Evolutionary conservation across 345 rosid genomes (phyloP), one percentile per base, ranked within the genome.

Genomic region (Turnera subulata): DNA sequence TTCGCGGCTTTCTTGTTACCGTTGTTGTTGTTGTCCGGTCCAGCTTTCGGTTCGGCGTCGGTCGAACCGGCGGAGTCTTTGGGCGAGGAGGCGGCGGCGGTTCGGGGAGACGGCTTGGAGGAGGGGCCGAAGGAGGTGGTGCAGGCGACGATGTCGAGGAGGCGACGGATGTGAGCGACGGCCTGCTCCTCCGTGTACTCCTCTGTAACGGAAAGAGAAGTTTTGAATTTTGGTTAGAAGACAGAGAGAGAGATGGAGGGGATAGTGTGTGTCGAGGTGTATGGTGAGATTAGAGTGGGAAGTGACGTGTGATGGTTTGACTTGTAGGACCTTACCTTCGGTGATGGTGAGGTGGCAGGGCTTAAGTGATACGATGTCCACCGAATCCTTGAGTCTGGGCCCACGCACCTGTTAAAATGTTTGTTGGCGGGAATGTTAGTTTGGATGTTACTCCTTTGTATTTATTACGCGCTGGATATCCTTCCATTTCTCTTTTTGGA

Each of bases 341-440:
- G 61, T 35, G 42, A 89, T 63, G 59, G 82, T 80, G 63, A 93
- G 88, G 72, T 86, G 88, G 82, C 85, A 89, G 5, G 97, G 99
- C 62, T 93, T 93, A 50, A 93, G 94, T 16, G 88, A 75, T 60
- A 71, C 61, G 71, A 89, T 78, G 76, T 93, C 99, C 22, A 77
- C 88, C 10, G 90, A 68, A 58, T 89, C 96, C 57, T 83, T 93
- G 20, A 93, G 97, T 17, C 80, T 78, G 32, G 84, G 55, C 46
- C 99, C 96, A 20, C 96, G 86, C n/a, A 83, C 84, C 99, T 87
- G 73, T 53, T 0, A 37, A 37, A 9, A 37, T 13, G 13, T 7
- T 7, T 15, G 14, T 26, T 9, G 5, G 50, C 23, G 50, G 50
- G 50, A 46, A 8, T 29, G 4, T 29, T 29, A 29, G 35, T 29